A percentile compares a stretch with the other conserved stretches of the same genome.
Evolutionary conservation across 83 land plant species (phyloP).

Genomic region (Larix sibirica): DNA sequence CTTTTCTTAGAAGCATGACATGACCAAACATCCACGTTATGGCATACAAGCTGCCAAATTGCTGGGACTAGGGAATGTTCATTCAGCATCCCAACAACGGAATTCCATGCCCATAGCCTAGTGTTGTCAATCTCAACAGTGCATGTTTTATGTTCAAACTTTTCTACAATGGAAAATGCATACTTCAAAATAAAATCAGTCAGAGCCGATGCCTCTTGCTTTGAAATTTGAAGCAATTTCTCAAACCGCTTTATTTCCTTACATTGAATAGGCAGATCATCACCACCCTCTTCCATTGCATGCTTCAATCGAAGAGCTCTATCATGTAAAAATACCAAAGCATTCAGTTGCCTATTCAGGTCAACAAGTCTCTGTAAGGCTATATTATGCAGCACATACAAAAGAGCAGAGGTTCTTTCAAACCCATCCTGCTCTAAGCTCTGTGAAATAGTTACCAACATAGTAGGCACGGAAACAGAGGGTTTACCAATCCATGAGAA

Average conservation of each 20-base stretch:
- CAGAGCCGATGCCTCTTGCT: slow-evolving; percentile 51
- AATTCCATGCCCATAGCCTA: slow-evolving; percentile 26
- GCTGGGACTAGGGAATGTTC: slow-evolving; percentile 33
- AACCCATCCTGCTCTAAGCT: slow-evolving; percentile 5
- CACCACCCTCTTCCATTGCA: slow-evolving; percentile 18
- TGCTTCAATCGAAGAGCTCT: slow-evolving; percentile 3
- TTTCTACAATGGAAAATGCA: neutral
- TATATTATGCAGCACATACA: slow-evolving; percentile 44
- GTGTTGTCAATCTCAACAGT: neutral
- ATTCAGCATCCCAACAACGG: slow-evolving; percentile 32
- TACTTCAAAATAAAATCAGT: slow-evolving; percentile 32
- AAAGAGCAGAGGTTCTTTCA: slow-evolving; percentile 23
- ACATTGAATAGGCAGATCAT: slow-evolving; percentile 6
- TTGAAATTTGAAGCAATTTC: slow-evolving; percentile 11
- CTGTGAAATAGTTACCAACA: slow-evolving; percentile 32
- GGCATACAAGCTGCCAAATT: slow-evolving; percentile 59
- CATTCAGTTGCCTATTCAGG: slow-evolving; percentile 48
- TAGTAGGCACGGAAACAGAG: slow-evolving; percentile 37
- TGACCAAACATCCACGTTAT: slow-evolving; percentile 64
- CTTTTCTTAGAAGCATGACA: slow-evolving; percentile 43
- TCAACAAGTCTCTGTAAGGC: slow-evolving; percentile 63
- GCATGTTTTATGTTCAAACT: slow-evolving; percentile 2
- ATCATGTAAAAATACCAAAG: slow-evolving; percentile 41
- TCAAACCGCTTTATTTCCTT: slow-evolving; percentile 30
- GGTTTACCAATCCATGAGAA: slow-evolving; percentile 52